Percentiles rank a stretch among this genome's conserved stretches.
These are phyloP conservation scores for Trichosporon inkin DNA, from an alignment of 1,284 basidiomycete species.

Conservation along the genomic window DNA sequence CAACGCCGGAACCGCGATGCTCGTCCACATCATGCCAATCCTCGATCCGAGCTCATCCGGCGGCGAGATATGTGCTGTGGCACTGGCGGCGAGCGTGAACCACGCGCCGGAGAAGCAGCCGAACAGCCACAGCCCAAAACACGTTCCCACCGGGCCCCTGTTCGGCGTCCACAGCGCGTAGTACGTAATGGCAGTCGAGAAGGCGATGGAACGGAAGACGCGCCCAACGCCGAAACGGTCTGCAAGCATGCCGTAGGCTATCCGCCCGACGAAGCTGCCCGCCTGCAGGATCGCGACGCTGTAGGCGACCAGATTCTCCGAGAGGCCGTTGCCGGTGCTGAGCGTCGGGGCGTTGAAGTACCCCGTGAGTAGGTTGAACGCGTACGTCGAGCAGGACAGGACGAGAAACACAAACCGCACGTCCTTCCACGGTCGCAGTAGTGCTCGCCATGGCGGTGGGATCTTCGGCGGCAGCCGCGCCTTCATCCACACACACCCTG, in stretches of 20 bases:
- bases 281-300: slow-evolving; percentile 29
- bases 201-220: slow-evolving; percentile 22
- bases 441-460: slow-evolving; percentile 16
- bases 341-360: slow-evolving; percentile 39
- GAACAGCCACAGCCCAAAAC: slow-evolving; percentile 40
- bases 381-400: slow-evolving; percentile 23
- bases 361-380: slow-evolving; percentile 27
- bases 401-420: slow-evolving; percentile 33
- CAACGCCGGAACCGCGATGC: slow-evolving; percentile 33
- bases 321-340: slow-evolving; percentile 15
- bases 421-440: slow-evolving; percentile 34
- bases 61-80: slow-evolving; percentile 16
- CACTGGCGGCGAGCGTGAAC: slow-evolving; percentile 41
- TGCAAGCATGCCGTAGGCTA: slow-evolving; percentile 24
- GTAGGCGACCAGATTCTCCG: slow-evolving; percentile 20
- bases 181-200: slow-evolving; percentile 19
- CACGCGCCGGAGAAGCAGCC: slow-evolving; percentile 40
- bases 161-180: slow-evolving; percentile 29
- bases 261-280: slow-evolving; percentile 29
- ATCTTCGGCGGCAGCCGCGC: slow-evolving; percentile 27
- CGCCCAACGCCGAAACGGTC: slow-evolving; percentile 27
- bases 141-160: slow-evolving; percentile 22
- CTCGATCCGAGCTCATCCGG: slow-evolving; percentile 34
- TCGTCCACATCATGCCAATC: slow-evolving; percentile 45
- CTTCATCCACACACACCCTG: slow-evolving; percentile 25